Evolutionary conservation across 1,139 yeast species (phyloP).

Genomic region (Yarrowia galli): DNA sequence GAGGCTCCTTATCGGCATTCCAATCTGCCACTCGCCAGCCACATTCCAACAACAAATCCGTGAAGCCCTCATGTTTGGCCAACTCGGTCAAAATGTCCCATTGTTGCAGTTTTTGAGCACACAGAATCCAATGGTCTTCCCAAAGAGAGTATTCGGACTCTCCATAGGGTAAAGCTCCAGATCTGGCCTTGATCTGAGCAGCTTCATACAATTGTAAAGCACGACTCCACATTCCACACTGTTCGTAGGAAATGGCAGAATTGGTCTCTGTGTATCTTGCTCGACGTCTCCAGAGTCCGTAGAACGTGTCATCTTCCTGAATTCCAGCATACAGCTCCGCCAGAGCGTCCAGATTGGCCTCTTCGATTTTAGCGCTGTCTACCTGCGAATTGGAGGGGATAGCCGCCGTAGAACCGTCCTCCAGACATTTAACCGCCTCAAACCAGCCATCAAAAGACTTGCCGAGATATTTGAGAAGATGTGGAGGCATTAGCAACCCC

Average conservation of each 20-base stretch:
- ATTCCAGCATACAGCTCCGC: constrained; percentile 86
- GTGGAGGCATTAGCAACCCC: constrained; percentile 82
- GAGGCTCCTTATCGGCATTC: constrained; percentile 93
- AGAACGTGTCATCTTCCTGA: constrained; percentile 96
- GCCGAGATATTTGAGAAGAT: constrained; percentile 87
- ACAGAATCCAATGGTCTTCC: constrained; percentile 98
- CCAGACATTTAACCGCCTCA: constrained; percentile 81
- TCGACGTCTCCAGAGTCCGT: constrained; percentile 96
- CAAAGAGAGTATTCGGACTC: constrained; percentile 95
- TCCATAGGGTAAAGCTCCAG: constrained; percentile 94
- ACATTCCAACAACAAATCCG: constrained; percentile 91
- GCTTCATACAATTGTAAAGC: constrained; percentile 94
- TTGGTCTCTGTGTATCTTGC: constrained; percentile 94
- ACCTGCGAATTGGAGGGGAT: constrained; percentile 55
- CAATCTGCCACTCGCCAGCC: constrained; percentile 99
- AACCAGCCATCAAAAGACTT: constrained; percentile 92
- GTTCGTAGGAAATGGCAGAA: constrained; percentile 92
- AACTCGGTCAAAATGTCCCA: constrained; percentile 98
- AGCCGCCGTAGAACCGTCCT: constrained; percentile 67
- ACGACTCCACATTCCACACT: constrained; percentile 92
- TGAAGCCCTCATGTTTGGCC: constrained; percentile 97
- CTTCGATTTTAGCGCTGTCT: constrained; percentile 77
- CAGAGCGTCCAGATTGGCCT: constrained; percentile 88
- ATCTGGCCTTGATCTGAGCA: constrained; percentile 96
- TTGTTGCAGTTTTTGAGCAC: constrained; percentile 96